These are phyloP conservation scores for Larix kaempferi DNA, from an alignment of 75 land plant genomes.

Conservation along the genomic window DNA sequence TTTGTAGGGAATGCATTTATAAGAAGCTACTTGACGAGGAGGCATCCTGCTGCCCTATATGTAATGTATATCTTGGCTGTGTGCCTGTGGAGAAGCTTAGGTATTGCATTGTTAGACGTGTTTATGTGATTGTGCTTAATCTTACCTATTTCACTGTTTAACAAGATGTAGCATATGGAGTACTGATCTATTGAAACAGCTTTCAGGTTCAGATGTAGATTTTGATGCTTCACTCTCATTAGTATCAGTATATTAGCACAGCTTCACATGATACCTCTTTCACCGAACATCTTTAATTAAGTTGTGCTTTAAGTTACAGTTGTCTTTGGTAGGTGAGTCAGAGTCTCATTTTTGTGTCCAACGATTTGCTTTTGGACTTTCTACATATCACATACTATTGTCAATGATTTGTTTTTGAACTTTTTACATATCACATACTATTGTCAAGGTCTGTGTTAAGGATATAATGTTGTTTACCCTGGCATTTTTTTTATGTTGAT, in stretches of 20 bases:
- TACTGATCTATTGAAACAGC: not conserved
- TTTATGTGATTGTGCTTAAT: not conserved
- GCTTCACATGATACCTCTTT: not conserved
- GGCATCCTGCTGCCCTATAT: constrained; percentile 73
- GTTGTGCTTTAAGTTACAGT: no score
- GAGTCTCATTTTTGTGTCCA: no score
- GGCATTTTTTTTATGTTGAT: no score
- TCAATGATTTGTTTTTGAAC: no score
- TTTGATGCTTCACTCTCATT: not conserved
- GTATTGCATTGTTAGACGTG: constrained; percentile 16
- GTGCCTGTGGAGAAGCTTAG: constrained; percentile 83
- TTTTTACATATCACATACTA: no score
- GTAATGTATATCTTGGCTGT: constrained; percentile 73
- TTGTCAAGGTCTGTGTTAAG: no score
- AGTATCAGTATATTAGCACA: not conserved
- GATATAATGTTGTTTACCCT: no score
- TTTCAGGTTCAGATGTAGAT: not conserved
- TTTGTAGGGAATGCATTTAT: constrained; percentile 84
- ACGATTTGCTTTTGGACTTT: no score
- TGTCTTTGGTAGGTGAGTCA: no score
- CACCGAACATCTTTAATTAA: not conserved
- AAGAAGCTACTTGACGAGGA: constrained; percentile 70
- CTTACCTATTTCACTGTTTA: not conserved
- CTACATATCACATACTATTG: no score
- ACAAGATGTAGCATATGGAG: not conserved